These are phyloP conservation scores for Paraglomus occultum DNA, from an alignment of 192 early-diverging fungal species.

Conservation along the genomic window DNA sequence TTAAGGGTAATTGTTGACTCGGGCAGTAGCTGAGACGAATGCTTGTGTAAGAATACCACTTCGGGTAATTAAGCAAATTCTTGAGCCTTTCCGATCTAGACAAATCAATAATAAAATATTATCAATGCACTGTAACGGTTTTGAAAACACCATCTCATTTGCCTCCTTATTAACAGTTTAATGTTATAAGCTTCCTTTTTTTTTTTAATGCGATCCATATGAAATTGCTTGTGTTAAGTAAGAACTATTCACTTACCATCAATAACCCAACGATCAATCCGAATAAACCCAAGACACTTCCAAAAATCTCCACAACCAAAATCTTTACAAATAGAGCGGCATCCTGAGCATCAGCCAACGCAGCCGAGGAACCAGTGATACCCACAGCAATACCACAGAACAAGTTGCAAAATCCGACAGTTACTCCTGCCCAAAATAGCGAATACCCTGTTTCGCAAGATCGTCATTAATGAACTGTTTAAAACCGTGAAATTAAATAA, in stretches of 20 bases:
- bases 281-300: conserved; percentile 93
- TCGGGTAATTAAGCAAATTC: conserved; percentile 6
- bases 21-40: too few relatives aligned
- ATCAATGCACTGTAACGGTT: neutral
- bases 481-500: neutral
- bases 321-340: conserved; percentile 95
- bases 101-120: neutral
- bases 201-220: too few relatives aligned
- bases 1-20: too few relatives aligned
- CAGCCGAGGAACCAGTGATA: conserved; percentile 89
- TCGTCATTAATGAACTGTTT: neutral
- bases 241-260: conserved; percentile 48
- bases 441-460: conserved; percentile 63
- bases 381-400: conserved; percentile 93
- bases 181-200: too few relatives aligned
- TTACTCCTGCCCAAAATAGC: conserved; percentile 94
- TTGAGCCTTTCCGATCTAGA: conserved; percentile 18
- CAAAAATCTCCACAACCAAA: conserved; percentile 96
- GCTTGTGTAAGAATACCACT: too few relatives aligned
- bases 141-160: neutral
- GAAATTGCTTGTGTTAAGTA: neutral
- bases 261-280: conserved; percentile 94
- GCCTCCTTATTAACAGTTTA: too few relatives aligned
- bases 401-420: conserved; percentile 92
- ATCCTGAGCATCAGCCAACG: conserved; percentile 95